Conservation (phyloP, 257 asterid genomes). For the Solanum clarkiae region DNA sequence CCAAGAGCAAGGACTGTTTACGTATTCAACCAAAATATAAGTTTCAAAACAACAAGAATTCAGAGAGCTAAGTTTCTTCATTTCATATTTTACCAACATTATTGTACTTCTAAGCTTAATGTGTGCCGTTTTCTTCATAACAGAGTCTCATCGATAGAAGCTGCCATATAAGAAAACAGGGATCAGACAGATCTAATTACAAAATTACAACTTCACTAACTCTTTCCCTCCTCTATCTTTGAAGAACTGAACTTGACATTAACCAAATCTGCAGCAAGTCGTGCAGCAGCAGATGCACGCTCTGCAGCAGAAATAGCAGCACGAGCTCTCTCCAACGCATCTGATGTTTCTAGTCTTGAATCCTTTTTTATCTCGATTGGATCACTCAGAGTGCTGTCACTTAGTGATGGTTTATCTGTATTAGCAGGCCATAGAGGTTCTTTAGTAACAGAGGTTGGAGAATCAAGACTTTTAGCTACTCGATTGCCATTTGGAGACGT, state of each 20-base stretch:
- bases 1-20: not conserved
- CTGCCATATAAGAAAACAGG: not conserved
- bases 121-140: not conserved
- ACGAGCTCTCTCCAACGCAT: slow-evolving; percentile 57
- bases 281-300: slow-evolving; percentile 93
- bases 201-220: not conserved
- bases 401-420: slow-evolving; percentile 8
- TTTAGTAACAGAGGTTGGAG: slow-evolving; percentile 17
- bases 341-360: slow-evolving; percentile 26
- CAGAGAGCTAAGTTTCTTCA: not conserved
- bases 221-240: slow-evolving; percentile 23
- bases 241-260: slow-evolving; percentile 21
- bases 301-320: slow-evolving; percentile 83
- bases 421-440: slow-evolving; percentile 6
- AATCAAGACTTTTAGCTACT: not conserved
- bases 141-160: not conserved
- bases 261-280: slow-evolving; percentile 71
- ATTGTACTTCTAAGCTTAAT: not conserved
- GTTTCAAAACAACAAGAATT: not conserved
- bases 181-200: not conserved
- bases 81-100: not conserved
- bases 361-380: slow-evolving; percentile 7
- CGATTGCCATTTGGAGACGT: slow-evolving; percentile 17
- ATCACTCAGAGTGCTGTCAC: slow-evolving; percentile 11
- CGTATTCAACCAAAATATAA: not conserved